These are phyloP conservation scores for Trichoderma lentiforme DNA, from an alignment of 2,329 filamentous ascomycete species.

Conservation along the genomic window DNA sequence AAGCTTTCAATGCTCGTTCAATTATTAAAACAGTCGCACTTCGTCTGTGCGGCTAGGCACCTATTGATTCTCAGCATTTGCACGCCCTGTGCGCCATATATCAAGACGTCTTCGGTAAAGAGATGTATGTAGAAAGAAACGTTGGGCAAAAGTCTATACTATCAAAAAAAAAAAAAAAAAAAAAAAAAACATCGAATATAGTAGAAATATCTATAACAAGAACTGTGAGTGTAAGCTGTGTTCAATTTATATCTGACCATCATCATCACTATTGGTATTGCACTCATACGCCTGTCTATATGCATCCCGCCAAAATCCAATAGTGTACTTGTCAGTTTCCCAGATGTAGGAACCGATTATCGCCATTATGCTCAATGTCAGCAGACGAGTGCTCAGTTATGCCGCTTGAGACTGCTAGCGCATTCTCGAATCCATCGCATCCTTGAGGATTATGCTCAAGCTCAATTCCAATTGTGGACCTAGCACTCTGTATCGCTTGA, in stretches of 20 bases:
- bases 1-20: not conserved
- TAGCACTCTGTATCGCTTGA: not conserved
- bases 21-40: not conserved
- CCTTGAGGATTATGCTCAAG: not conserved
- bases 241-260: not conserved
- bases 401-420: not conserved
- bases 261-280: not conserved
- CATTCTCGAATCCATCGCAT: not conserved
- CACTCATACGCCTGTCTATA: not conserved
- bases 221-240: not conserved
- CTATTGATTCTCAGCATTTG: not conserved
- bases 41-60: accelerated
- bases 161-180: too few species aligned
- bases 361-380: not conserved
- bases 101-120: too few species aligned
- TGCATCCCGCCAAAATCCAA: not conserved
- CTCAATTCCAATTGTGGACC: not conserved
- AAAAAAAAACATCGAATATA: too few species aligned
- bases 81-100: not conserved
- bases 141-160: too few species aligned
- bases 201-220: too few species aligned
- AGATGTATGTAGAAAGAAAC: accelerated
- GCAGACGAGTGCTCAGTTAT: not conserved
- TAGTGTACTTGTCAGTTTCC: not conserved
- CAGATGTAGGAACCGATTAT: not conserved